Conservation (phyloP, 2,329 filamentous ascomycete species). For the Colletotrichum sidae region DNA sequence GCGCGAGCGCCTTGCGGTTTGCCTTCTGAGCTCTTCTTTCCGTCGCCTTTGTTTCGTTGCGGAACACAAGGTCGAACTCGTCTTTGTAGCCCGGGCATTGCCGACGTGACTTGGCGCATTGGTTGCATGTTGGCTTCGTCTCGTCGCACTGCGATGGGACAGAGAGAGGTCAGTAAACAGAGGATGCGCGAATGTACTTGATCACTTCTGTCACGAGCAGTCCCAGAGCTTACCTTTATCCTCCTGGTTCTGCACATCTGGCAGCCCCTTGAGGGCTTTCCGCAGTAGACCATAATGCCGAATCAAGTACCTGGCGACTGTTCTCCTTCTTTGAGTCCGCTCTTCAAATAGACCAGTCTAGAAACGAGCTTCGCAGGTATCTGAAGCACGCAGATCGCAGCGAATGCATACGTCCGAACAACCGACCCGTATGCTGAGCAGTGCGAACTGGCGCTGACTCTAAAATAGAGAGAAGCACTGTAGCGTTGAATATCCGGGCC, state of each 20-base stretch:
- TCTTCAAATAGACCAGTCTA: too few species aligned
- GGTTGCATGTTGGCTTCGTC: conserved; percentile 73
- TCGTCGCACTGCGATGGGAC: conserved; percentile 69
- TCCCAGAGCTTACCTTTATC: conserved; percentile 72
- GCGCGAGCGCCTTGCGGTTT: conserved; percentile 58
- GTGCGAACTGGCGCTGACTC: too few species aligned
- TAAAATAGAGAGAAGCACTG: too few species aligned
- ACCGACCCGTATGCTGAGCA: too few species aligned
- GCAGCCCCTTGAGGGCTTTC: conserved; percentile 75
- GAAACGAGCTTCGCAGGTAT: too few species aligned
- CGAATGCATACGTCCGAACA: too few species aligned
- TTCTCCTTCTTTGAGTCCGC: too few species aligned
- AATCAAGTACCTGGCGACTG: not conserved
- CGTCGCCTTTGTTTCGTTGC: conserved; percentile 77
- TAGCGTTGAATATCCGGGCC: too few species aligned
- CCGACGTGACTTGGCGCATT: conserved; percentile 72
- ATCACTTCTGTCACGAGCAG: not conserved
- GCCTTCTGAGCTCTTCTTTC: conserved; percentile 71
- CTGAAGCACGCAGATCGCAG: too few species aligned
- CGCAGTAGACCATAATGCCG: conserved; percentile 71
- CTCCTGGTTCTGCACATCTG: conserved; percentile 80
- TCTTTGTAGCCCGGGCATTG: conserved; percentile 76
- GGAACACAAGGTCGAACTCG: conserved; percentile 78
- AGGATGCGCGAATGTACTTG: too few species aligned
- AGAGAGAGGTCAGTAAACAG: conserved; percentile 36